Base-by-base conservation (phyloP, 148 eudicot genomes). In the Heliamphora exappendiculata region DNA sequence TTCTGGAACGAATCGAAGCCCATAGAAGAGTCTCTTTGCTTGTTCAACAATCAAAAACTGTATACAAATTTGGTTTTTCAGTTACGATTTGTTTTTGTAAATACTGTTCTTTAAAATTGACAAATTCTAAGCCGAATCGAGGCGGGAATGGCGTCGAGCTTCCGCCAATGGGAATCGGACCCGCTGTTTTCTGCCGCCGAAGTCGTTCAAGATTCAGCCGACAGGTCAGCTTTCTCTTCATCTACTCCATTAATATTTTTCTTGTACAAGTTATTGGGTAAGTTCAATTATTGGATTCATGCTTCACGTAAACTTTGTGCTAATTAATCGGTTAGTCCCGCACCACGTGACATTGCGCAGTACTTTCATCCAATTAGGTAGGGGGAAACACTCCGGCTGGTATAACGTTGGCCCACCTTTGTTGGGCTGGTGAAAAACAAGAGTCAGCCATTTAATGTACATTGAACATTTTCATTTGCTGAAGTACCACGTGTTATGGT, bases 181-280 rank as follows among this genome's bases (percentile, higher is more conserved):
- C 86, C 86, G 57, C 81, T 80, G 28, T 80, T 83, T 70, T 75
- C 83, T 2, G 86, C 86, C 11, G 86, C 86, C 41, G 86, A 83
- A 75, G 79, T 83, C 39, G 81, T 83, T 77, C 86, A 83, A 83
- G 86, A 83, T 45, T 80, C 86, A 3, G 81, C 81, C 5, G 83
- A 80, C 75, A 78, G 86, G 83, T 80, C 13, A 36, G 54, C 70
- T 34, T 50, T 67, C 39, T 75, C 1, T 24, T 2, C 0, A 7
- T 58, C 24, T 28, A n/a, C 60, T 2, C 28, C 26, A 29, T 58
- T 29, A 31, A 17, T 20, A 37, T 8, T 37, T n/a, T 67, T 57
- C 17, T 69, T 57, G 7, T 24, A 7, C 10, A 24, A 36, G 19
- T 20, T 3, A 9, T 33, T 49, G 44, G 60, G 7, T 29, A 11